Percentiles rank a stretch among this genome's conserved stretches.
These are phyloP conservation scores for Umbelopsis sp. DNA, from an alignment of 192 early-diverging fungal species.

Conservation along the genomic window DNA sequence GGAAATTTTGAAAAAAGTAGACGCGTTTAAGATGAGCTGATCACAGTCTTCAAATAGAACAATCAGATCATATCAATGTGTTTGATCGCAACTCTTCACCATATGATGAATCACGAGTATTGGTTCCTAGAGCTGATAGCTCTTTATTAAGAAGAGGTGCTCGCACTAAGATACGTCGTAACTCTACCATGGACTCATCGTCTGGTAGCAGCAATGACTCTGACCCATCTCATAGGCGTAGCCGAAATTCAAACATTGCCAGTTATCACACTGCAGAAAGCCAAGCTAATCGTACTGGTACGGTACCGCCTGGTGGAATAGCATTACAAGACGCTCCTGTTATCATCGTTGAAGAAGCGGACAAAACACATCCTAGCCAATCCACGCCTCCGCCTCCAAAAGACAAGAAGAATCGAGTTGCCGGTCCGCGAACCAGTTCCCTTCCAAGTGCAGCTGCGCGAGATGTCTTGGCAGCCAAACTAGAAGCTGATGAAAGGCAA, in stretches of 20 bases:
- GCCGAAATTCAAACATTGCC: not conserved
- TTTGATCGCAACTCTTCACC: slow-evolving; percentile 50
- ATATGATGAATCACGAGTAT: slow-evolving; percentile 40
- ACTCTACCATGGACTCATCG: slow-evolving; percentile 38
- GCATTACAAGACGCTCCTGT: slow-evolving; percentile 22
- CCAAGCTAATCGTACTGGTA: not conserved
- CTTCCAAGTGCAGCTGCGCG: slow-evolving; percentile 18
- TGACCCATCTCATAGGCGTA: not conserved
- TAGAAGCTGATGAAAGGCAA: not conserved
- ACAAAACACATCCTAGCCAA: not conserved
- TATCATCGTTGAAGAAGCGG: not conserved
- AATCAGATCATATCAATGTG: slow-evolving; percentile 26
- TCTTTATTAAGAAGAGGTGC: slow-evolving; percentile 50
- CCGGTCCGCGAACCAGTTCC: slow-evolving; percentile 24
- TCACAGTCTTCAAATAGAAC: not conserved
- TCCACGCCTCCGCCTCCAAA: not conserved
- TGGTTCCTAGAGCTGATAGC: slow-evolving; percentile 44
- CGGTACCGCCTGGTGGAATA: slow-evolving; percentile 20
- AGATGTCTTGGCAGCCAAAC: not conserved
- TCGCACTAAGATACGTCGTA: slow-evolving; percentile 56
- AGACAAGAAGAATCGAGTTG: slow-evolving; percentile 10
- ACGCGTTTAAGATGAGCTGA: not conserved
- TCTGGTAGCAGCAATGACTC: not conserved
- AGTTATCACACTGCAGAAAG: not conserved
- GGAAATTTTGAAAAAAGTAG: not conserved